Percentiles rank a stretch among this genome's conserved stretches.
These are phyloP conservation scores for Mercurialis annua DNA, from an alignment of 345 rosid genomes.

Conservation along the genomic window DNA sequence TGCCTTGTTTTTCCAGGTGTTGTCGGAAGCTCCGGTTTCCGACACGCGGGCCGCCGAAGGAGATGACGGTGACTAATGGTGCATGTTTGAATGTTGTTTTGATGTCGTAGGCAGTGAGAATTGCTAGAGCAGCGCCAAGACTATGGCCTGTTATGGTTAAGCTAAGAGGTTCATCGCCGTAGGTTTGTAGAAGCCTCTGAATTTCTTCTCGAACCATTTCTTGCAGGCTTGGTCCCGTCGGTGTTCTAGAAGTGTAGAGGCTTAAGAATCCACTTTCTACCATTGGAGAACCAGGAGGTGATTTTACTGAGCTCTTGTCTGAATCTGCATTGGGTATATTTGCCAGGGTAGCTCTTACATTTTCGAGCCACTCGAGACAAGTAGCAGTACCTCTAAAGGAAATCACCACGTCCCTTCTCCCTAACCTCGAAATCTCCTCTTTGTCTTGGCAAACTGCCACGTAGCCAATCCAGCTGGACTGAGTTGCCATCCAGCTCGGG, in stretches of 20 bases:
- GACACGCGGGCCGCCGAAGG: constrained; percentile 93
- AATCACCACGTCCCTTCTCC: constrained; percentile 83
- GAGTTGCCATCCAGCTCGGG: constrained; percentile 58
- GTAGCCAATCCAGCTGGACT: constrained; percentile 95
- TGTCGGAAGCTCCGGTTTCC: constrained; percentile 67
- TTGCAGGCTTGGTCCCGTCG: constrained; percentile 19
- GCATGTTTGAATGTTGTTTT: constrained; percentile 46
- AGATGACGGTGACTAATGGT: constrained; percentile 75
- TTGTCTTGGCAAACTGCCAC: constrained; percentile 83
- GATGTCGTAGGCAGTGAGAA: constrained; percentile 37
- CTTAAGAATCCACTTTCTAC: constrained; percentile 32
- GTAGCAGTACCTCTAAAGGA: constrained; percentile 87
- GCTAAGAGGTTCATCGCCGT: constrained; percentile 29
- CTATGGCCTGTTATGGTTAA: constrained; percentile 34
- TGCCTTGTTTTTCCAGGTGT: constrained; percentile 63
- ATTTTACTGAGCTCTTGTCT: no score
- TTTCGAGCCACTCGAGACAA: constrained; percentile 91
- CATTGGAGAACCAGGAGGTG: constrained; percentile 8
- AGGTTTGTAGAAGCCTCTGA: constrained; percentile 12
- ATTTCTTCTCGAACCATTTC: constrained; percentile 25
- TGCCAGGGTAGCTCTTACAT: constrained; percentile 72
- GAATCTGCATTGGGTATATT: constrained; percentile 30
- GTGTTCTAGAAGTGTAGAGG: constrained; percentile 23
- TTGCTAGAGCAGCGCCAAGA: constrained; percentile 32
- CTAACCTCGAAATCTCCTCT: constrained; percentile 71